Evolutionary conservation across 192 early-diverging fungal genomes (phyloP).

Genomic region (Coemansia sp.): DNA sequence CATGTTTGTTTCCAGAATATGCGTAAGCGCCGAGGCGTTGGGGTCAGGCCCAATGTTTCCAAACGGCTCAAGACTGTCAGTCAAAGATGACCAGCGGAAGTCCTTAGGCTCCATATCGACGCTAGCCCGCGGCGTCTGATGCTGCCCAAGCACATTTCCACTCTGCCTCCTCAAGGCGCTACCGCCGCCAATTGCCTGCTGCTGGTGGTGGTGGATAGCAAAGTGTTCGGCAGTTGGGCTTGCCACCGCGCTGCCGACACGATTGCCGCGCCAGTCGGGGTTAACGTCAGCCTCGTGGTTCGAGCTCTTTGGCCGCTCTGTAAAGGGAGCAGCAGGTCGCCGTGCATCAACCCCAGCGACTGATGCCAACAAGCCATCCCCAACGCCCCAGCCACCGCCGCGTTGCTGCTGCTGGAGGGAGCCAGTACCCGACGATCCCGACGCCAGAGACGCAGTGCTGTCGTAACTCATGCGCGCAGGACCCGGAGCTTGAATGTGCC

Average conservation of each 20-base stretch:
- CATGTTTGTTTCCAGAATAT: slow-evolving; percentile 41
- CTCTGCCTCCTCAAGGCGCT: slow-evolving; percentile 29
- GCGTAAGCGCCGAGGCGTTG: slow-evolving; percentile 29
- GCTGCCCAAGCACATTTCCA: slow-evolving; percentile 35
- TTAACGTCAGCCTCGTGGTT: slow-evolving; percentile 44
- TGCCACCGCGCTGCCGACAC: slow-evolving; percentile 17
- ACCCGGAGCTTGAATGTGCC: slow-evolving; percentile 11
- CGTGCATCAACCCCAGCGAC: slow-evolving; percentile 12
- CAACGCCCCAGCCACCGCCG: slow-evolving; percentile 17
- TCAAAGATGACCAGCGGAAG: slow-evolving; percentile 51
- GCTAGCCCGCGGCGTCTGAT: slow-evolving; percentile 46
- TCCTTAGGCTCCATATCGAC: slow-evolving; percentile 54
- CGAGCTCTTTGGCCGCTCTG: slow-evolving; percentile 37
- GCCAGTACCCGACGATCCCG: slow-evolving; percentile 13
- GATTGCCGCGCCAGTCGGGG: slow-evolving; percentile 40
- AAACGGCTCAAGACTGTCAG: slow-evolving; percentile 44
- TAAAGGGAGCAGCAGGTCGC: not conserved
- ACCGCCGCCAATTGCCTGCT: slow-evolving; percentile 23
- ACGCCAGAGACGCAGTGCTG: slow-evolving; percentile 11
- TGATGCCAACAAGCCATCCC: slow-evolving; percentile 22
- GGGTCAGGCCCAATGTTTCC: slow-evolving; percentile 37
- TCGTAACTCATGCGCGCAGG: slow-evolving; percentile 36
- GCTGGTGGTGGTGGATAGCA: slow-evolving; percentile 15
- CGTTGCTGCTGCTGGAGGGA: slow-evolving; percentile 9
- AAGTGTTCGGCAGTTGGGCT: slow-evolving; percentile 30